Conservation (phyloP, 768 basidiomycete species). For the Thelephora ganbajun region DNA sequence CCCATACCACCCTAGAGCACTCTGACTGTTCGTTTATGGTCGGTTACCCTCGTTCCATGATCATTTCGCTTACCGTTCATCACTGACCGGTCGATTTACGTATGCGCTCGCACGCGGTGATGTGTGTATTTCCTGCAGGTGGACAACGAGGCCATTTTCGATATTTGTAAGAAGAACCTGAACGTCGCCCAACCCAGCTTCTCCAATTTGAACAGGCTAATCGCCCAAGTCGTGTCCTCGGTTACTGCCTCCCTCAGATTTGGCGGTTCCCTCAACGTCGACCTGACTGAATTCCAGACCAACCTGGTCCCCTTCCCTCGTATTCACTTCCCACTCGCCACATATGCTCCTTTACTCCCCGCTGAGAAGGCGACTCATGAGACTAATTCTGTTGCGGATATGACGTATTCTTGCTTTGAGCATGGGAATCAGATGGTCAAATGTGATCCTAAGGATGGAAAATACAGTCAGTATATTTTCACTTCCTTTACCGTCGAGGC, state of each 20-base stretch:
- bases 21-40: slow-evolving; percentile 99
- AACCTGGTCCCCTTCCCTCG: slow-evolving; percentile 97
- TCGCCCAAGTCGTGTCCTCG: slow-evolving; percentile 97
- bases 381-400: slow-evolving; percentile 93
- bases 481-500: background rate
- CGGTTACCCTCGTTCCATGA: slow-evolving; percentile 7
- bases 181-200: slow-evolving; percentile 78
- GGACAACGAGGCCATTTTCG: slow-evolving; percentile 98
- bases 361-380: slow-evolving; percentile 92
- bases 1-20: slow-evolving; percentile 96
- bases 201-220: slow-evolving; percentile 88
- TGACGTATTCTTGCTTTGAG: slow-evolving; percentile 98
- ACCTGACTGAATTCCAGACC: slow-evolving; percentile 97
- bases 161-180: slow-evolving; percentile 96
- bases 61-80: too few species aligned
- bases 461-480: slow-evolving; percentile 68
- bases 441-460: slow-evolving; percentile 95
- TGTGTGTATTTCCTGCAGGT: slow-evolving; percentile 43
- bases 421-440: slow-evolving; percentile 92
- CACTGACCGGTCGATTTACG: slow-evolving; percentile 5
- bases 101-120: background rate
- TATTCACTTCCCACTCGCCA: slow-evolving; percentile 96
- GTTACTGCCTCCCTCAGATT: slow-evolving; percentile 95
- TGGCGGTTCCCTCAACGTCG: slow-evolving; percentile 94
- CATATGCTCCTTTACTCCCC: slow-evolving; percentile 91